Base-by-base conservation (phyloP, 1,284 basidiomycete species). In the Lentinus polychrous region DNA sequence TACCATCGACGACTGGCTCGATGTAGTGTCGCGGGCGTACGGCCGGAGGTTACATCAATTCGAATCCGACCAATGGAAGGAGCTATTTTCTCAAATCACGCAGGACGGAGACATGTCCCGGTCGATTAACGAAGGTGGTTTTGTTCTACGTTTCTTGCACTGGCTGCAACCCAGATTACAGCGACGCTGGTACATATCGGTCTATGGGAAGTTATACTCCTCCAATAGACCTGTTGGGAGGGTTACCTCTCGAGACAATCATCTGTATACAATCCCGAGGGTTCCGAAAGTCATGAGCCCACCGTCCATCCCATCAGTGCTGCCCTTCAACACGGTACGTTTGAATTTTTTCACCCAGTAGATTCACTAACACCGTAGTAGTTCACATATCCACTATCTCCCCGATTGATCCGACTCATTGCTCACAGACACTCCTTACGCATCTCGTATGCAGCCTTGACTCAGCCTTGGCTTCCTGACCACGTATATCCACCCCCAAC, bases 311-410 rank as follows among this genome's bases (percentile, higher is more conserved):
- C 77, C 79, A 1, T 72, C 75, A 8, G 75, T 82, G 32, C 59
- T 83, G 15, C 81, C 79, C 1, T 82, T 83, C 60, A 75, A 79
- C 56, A 79, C 72, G 53, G 73, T 75, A 51, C 49, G 70, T 54
- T 15, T 31, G 8, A n/a, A 8, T 27, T 8, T 27, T 31, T 24
- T 31, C 36, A 10, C 45, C 31, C 32, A 27, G 27, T 27, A 27
- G 4, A 10, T 27, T 27, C 27, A 27, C 27, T 27, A 27, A 27
- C 27, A 27, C 27, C 20, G 5, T 17, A 22, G 36, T 50, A 79
- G 65, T 83, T 83, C 61, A 79, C 76, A 4, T 74, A 79, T 50
- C 75, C 79, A 3, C 59, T 81, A 23, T 65, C 67, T 2, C 60
- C 76, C 7, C 67, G 79, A 12, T 67, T 70, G 46, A 74, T 73